These are phyloP conservation scores for Ustilago shanxiensis DNA, from an alignment of 1,284 basidiomycete species.

Conservation along the genomic window DNA sequence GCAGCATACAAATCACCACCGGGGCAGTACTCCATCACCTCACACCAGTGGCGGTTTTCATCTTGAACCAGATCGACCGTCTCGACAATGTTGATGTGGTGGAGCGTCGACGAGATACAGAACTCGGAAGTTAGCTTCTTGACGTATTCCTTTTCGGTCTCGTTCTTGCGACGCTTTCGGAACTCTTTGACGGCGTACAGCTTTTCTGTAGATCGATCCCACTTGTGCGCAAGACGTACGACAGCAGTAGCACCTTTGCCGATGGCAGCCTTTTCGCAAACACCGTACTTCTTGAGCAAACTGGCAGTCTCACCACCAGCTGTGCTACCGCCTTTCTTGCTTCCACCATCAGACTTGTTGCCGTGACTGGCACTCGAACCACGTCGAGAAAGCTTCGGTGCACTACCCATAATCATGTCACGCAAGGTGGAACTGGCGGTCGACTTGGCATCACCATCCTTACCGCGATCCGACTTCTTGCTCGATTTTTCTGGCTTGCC, in stretches of 20 bases:
- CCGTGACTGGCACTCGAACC: slow-evolving; percentile 62
- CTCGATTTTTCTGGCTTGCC: slow-evolving; percentile 42
- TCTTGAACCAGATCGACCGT: slow-evolving; percentile 99
- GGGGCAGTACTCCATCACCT: slow-evolving; percentile 97
- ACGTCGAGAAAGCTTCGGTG: slow-evolving; percentile 63
- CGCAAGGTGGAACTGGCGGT: slow-evolving; percentile 63
- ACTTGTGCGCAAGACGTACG: slow-evolving; percentile 96
- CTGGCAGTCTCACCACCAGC: slow-evolving; percentile 61
- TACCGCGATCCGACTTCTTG: slow-evolving; percentile 53
- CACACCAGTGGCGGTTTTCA: slow-evolving; percentile 95
- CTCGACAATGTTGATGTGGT: slow-evolving; percentile 96
- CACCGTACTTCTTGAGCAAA: slow-evolving; percentile 87
- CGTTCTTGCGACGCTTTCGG: slow-evolving; percentile 96
- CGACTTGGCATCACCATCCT: slow-evolving; percentile 62
- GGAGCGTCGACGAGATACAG: slow-evolving; percentile 96
- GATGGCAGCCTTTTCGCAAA: slow-evolving; percentile 95
- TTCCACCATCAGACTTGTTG: slow-evolving; percentile 58
- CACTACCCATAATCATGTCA: slow-evolving; percentile 68
- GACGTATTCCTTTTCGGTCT: slow-evolving; percentile 98
- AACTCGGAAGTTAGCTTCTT: slow-evolving; percentile 99
- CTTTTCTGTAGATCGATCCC: slow-evolving; percentile 96
- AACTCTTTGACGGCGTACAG: slow-evolving; percentile 99
- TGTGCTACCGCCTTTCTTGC: slow-evolving; percentile 58
- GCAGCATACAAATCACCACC: slow-evolving; percentile 97
- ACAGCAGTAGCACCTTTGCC: slow-evolving; percentile 98